Percentiles rank a stretch among this genome's conserved stretches.
phyloP scores from a whole-genome alignment of 495 filamentous ascomycete species.

The Lineolata rhizophorae region DNA sequence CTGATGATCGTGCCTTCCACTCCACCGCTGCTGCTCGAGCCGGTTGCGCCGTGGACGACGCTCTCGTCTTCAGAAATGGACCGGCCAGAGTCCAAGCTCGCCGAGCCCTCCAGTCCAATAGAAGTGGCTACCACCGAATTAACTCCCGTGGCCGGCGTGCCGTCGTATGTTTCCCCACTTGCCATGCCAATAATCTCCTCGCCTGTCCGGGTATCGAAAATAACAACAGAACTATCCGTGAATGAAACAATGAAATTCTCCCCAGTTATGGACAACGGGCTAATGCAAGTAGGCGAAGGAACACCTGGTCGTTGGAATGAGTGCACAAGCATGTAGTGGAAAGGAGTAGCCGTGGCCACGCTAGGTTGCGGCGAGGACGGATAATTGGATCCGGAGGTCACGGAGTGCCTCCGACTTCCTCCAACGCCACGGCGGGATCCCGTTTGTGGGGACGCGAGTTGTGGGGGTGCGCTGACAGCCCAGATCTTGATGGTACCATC shows the following conservation, averaged over 20 bases:
- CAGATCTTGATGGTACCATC: constrained; percentile 86
- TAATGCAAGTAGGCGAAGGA: constrained; percentile 70
- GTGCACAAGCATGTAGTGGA: constrained; percentile 52
- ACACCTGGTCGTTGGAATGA: constrained; percentile 51
- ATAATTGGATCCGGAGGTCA: constrained; percentile 77
- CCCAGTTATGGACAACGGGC: constrained; percentile 61
- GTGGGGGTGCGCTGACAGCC: constrained; percentile 83
- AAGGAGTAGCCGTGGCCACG: constrained; percentile 44
- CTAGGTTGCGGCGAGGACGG: constrained; percentile 78
- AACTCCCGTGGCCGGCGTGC: constrained; percentile 59
- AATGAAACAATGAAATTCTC: constrained; percentile 89
- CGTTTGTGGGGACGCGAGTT: constrained; percentile 55
- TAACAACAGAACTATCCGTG: constrained; percentile 67
- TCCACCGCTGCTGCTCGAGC: constrained; percentile 42
- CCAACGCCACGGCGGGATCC: constrained; percentile 43
- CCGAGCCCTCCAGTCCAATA: constrained; percentile 47
- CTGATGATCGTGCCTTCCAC: constrained; percentile 85
- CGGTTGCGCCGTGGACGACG: constrained; percentile 61
- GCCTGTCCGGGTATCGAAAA: constrained; percentile 78
- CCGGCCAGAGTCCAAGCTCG: constrained; percentile 39
- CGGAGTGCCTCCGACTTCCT: constrained; percentile 68
- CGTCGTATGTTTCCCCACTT: constrained; percentile 80
- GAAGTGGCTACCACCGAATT: constrained; percentile 85
- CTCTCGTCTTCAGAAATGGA: constrained; percentile 39
- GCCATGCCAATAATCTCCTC: constrained; percentile 87